Evolutionary conservation across 345 rosid species (phyloP).

Genomic region (Citrus glauca): DNA sequence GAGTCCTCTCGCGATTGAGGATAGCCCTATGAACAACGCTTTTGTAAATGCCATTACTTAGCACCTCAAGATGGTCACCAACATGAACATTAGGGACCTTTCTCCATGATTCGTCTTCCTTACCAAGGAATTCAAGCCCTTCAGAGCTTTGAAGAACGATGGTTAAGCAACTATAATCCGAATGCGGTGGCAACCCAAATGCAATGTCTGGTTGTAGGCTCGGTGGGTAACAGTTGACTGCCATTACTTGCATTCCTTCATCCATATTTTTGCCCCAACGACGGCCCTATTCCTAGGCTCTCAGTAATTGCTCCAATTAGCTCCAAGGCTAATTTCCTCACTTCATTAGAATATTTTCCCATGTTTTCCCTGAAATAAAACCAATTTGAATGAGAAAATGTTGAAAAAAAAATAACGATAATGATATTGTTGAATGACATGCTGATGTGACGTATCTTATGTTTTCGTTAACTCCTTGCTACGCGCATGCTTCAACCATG

Average conservation of each 20-base stretch:
- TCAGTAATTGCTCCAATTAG: slow-evolving; percentile 44
- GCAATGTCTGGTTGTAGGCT: slow-evolving; percentile 44
- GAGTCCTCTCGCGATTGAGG: slow-evolving; percentile 33
- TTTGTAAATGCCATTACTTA: slow-evolving; percentile 63
- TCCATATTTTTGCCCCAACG: slow-evolving; percentile 34
- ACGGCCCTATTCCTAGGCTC: slow-evolving; percentile 47
- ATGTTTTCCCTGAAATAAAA: slow-evolving; percentile 42
- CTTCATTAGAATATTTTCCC: slow-evolving; percentile 44
- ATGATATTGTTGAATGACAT: neutral
- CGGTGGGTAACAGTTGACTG: slow-evolving; percentile 56
- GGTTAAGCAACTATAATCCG: slow-evolving; percentile 61
- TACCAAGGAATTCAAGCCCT: slow-evolving; percentile 55
- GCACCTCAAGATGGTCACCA: slow-evolving; percentile 67
- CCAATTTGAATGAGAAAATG: neutral
- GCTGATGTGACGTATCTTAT: neutral
- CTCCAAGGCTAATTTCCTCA: slow-evolving; percentile 38
- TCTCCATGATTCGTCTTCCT: slow-evolving; percentile 37
- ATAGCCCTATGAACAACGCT: slow-evolving; percentile 51
- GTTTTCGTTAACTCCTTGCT: no score
- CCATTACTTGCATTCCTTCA: slow-evolving; percentile 56
- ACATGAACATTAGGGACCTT: slow-evolving; percentile 48
- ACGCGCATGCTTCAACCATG: neutral
- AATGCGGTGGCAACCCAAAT: slow-evolving; percentile 58
- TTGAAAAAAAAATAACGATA: neutral
- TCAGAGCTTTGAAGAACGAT: slow-evolving; percentile 47